Percentiles rank a stretch among this genome's conserved stretches.
Evolutionary conservation across 768 basidiomycete species (phyloP).

Genomic region (Cyathus striatus): DNA sequence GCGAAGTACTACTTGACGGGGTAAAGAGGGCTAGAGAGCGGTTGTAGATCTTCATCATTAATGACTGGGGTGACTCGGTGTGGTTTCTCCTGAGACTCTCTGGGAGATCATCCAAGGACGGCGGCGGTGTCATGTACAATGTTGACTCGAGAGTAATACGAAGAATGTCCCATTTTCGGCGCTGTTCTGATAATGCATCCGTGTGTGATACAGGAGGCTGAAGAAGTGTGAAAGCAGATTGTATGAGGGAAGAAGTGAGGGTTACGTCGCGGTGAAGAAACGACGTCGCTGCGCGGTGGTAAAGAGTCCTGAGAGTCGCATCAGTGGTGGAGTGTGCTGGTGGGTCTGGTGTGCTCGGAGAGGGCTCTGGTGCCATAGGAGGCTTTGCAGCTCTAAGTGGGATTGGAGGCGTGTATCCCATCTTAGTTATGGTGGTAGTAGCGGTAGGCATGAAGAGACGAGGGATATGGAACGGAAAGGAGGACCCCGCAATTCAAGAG

Average conservation of each 20-base stretch:
- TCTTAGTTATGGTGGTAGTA: constrained; percentile 34
- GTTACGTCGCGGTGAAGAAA: constrained; percentile 71
- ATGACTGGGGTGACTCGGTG: constrained; percentile 51
- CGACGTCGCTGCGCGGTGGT: constrained; percentile 72
- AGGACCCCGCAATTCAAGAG: too few relatives aligned
- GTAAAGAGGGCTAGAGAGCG: constrained; percentile 70
- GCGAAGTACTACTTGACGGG: constrained; percentile 30
- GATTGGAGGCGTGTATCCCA: constrained; percentile 17
- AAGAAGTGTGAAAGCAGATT: constrained; percentile 64
- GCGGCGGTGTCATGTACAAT: constrained; percentile 55
- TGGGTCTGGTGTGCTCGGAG: constrained; percentile 10
- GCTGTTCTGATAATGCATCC: constrained; percentile 45
- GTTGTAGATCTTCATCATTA: constrained; percentile 50
- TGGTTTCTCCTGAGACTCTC: constrained; percentile 46
- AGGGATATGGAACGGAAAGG: too few relatives aligned
- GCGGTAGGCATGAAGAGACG: constrained; percentile 41
- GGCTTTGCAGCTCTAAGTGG: constrained; percentile 28
- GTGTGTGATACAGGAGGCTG: constrained; percentile 26
- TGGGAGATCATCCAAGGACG: constrained; percentile 40
- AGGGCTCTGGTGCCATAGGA: constrained; percentile 5
- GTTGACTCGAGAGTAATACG: constrained; percentile 80
- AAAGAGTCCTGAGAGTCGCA: constrained; percentile 63
- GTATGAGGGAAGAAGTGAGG: constrained; percentile 61
- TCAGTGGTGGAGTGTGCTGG: constrained; percentile 23
- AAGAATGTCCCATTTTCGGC: constrained; percentile 85